Evolutionary conservation across 257 asterid genomes (phyloP).

Genomic region (Jasminum sambac): DNA sequence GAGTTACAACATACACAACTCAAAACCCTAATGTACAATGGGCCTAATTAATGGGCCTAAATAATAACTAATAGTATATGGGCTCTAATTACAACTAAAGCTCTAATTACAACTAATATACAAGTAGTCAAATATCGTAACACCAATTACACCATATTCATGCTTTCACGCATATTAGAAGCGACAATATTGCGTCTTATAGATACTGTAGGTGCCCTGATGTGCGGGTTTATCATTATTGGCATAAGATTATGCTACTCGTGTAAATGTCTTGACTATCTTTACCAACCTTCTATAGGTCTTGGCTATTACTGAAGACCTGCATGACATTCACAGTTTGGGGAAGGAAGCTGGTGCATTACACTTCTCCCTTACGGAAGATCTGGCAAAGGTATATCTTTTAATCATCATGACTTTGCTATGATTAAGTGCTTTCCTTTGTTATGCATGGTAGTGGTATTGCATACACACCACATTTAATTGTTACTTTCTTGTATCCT

Average conservation of each 20-base stretch:
- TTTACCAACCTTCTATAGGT: slow-evolving; percentile 49
- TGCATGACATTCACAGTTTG: slow-evolving; percentile 85
- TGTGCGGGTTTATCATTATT: not conserved
- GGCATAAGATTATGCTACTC: not conserved
- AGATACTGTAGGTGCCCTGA: not conserved
- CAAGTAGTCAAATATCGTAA: too few species aligned
- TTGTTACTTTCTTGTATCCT: slow-evolving; percentile 25
- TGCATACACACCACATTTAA: slow-evolving; percentile 17
- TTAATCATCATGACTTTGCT: slow-evolving; percentile 9
- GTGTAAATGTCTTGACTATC: not conserved
- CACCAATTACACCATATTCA: slow-evolving; percentile 4
- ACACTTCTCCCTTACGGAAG: slow-evolving; percentile 75
- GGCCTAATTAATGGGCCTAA: too few species aligned
- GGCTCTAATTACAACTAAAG: too few species aligned
- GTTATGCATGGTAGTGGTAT: slow-evolving; percentile 19
- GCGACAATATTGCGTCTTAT: not conserved
- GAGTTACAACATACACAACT: too few species aligned
- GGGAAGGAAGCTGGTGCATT: slow-evolving; percentile 92
- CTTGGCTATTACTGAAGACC: slow-evolving; percentile 92
- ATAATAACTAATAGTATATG: too few species aligned
- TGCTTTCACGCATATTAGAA: not conserved
- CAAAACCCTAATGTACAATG: too few species aligned
- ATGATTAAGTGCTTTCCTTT: slow-evolving; percentile 22
- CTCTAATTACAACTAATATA: too few species aligned
- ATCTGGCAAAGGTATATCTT: slow-evolving; percentile 76